phyloP scores from a whole-genome alignment of 2,329 filamentous ascomycete genomes.

The Curvularia spicifera region DNA sequence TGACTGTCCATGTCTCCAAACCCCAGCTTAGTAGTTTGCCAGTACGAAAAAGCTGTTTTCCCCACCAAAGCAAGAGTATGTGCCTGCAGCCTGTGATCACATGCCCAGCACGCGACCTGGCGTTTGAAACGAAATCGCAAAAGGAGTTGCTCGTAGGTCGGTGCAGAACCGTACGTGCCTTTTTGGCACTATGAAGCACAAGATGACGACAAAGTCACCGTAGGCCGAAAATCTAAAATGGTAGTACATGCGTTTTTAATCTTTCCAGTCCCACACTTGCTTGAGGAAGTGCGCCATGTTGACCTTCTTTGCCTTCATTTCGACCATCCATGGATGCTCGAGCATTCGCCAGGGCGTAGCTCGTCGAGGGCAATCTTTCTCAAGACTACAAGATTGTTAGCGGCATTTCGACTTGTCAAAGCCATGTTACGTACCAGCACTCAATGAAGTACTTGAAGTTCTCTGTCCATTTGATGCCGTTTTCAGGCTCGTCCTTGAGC shows the following conservation, averaged over 20 bases:
- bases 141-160: slow-evolving; percentile 18
- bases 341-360: slow-evolving; percentile 98
- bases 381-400: slow-evolving; percentile 67
- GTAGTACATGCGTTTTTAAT: slow-evolving; percentile 50
- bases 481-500: slow-evolving; percentile 91
- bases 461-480: slow-evolving; percentile 90
- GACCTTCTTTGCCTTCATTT: slow-evolving; percentile 94
- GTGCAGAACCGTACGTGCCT: slow-evolving; percentile 19
- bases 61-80: slow-evolving; percentile 14
- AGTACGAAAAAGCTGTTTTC: slow-evolving; percentile 12
- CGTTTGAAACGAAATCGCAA: slow-evolving; percentile 9
- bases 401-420: background rate
- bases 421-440: slow-evolving; percentile 78
- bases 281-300: slow-evolving; percentile 95
- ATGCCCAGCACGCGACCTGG: slow-evolving; percentile 47
- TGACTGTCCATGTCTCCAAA: background rate
- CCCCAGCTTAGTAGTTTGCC: slow-evolving; percentile 2
- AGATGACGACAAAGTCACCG: background rate
- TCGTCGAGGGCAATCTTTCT: slow-evolving; percentile 86
- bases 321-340: slow-evolving; percentile 97
- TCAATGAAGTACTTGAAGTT: slow-evolving; percentile 99
- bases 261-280: slow-evolving; percentile 97
- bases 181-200: slow-evolving; percentile 17
- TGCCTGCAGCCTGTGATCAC: slow-evolving; percentile 25
- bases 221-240: slow-evolving; percentile 2